A percentile compares a stretch with the other conserved stretches of the same genome.
These are phyloP conservation scores for Pachyrhizus erosus DNA, from an alignment of 306 rosid species.

Conservation along the genomic window DNA sequence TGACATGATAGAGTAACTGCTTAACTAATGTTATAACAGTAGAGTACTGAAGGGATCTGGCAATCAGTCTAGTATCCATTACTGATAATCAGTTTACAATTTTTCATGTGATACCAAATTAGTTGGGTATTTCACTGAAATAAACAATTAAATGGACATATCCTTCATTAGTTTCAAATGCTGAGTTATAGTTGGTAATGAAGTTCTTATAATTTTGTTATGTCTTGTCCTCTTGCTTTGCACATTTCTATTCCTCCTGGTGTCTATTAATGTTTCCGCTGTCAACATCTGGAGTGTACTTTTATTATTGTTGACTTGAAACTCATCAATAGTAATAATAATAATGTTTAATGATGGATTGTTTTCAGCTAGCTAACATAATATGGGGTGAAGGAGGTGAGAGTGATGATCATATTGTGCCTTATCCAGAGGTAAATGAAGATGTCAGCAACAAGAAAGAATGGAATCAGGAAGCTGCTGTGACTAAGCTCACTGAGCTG, in stretches of 20 bases:
- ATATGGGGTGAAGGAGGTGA: conserved; percentile 87
- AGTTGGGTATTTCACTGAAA: neutral
- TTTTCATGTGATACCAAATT: neutral
- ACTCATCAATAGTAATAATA: conserved; percentile 31
- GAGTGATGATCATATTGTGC: conserved; percentile 91
- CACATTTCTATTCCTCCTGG: conserved; percentile 3
- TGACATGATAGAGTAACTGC: neutral
- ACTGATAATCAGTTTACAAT: neutral
- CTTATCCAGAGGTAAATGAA: conserved; percentile 69
- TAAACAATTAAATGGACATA: conserved; percentile 3
- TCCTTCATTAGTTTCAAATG: conserved; percentile 29
- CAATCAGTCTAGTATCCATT: neutral
- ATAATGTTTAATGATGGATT: conserved; percentile 38
- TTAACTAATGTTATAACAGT: neutral
- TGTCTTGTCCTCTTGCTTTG: conserved; percentile 15
- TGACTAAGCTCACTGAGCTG: conserved; percentile 56
- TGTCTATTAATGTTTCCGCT: conserved; percentile 9
- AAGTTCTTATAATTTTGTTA: neutral
- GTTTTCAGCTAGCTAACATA: conserved; percentile 85
- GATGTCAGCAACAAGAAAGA: conserved; percentile 63
- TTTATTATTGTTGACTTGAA: conserved; percentile 9
- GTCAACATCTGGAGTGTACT: conserved; percentile 1
- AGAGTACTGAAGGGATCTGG: neutral
- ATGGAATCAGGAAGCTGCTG: conserved; percentile 60
- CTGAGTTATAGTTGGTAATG: neutral